Base-by-base conservation (phyloP, 169 alveolate genomes). In the Cryptosporidium felis region DNA sequence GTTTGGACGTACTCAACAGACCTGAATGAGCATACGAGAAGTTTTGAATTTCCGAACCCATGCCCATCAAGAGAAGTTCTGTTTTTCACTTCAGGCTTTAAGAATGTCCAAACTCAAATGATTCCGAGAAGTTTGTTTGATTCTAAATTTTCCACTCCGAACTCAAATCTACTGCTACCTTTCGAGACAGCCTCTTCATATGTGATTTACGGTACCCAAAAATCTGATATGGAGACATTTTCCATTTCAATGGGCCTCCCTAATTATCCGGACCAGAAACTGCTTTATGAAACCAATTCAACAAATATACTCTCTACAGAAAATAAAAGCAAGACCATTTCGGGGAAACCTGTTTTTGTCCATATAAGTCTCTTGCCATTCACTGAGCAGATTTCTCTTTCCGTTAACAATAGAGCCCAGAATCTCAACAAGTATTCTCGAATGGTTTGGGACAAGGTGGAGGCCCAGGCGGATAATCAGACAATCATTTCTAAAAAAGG, bases 171-270 rank as follows among this genome's bases (percentile, higher is more conserved):
- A 38, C 23, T 74, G 42, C 41, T 74, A 53, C 85, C 85, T 53
- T 74, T 74, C 41, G 67, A 56, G 26, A 74, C 85, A 51, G 85
- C 85, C 36, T 74, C 85, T 8, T 74, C 85, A 18, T 74, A 74
- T 74, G 85, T 74, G 8, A 74, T 74, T 53, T 74, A 74, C 41
- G 85, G 85, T 28, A 74, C 65, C n/a, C 85, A 74, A 74, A 74
- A 53, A 23, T 49, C 32, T 38, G 56, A 74, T 74, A 53, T 74
- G 65, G 58, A 74, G 40, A 74, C 46, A 49, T 74, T 74, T 74
- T 74, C 85, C 14, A 53, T 49, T 34, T 74, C 85, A n/a, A 53
- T 74, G 65, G 61, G 60, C 10, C 23, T 74, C 0, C 85, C 85
- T 23, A 74, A 74, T 12, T 74, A 74, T 74, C 74, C 85, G 5